phyloP scores from a whole-genome alignment of 2,329 filamentous ascomycete genomes.

The Exophiala phaeomuriformis region DNA sequence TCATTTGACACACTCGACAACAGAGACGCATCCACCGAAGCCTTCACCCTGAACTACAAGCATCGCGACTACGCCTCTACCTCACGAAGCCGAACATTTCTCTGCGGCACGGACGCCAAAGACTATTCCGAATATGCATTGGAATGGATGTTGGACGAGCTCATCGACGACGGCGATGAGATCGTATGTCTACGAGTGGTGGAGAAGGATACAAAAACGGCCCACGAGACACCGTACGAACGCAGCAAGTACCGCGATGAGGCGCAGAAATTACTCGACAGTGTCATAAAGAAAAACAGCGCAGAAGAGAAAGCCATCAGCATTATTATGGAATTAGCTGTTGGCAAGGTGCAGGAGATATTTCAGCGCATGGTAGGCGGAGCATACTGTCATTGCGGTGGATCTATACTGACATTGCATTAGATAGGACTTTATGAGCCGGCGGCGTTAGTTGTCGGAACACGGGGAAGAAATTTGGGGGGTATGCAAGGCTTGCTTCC shows the following conservation, averaged over 20 bases:
- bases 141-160: conserved; percentile 84
- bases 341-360: conserved; percentile 82
- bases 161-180: conserved; percentile 89
- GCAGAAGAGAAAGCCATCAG: conserved; percentile 73
- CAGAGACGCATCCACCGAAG: conserved; percentile 60
- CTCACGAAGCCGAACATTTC: conserved; percentile 75
- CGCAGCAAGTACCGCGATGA: conserved; percentile 67
- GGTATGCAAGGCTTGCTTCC: conserved; percentile 80
- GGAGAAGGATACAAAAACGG: conserved; percentile 70
- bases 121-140: conserved; percentile 87
- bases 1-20: conserved; percentile 69
- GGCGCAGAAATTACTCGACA: conserved; percentile 64
- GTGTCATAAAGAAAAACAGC: conserved; percentile 72
- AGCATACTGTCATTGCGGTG: neutral
- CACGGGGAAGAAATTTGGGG: conserved; percentile 72
- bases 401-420: conserved; percentile 14
- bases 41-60: conserved; percentile 75
- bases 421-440: conserved; percentile 90
- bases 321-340: conserved; percentile 75
- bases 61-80: conserved; percentile 79
- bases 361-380: conserved; percentile 73
- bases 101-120: conserved; percentile 86
- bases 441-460: conserved; percentile 84
- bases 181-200: conserved; percentile 84
- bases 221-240: conserved; percentile 53